Percentiles rank a stretch among this genome's conserved stretches.
These are phyloP conservation scores for Begonia peltatifolia DNA, from an alignment of 306 rosid genomes.

Conservation along the genomic window DNA sequence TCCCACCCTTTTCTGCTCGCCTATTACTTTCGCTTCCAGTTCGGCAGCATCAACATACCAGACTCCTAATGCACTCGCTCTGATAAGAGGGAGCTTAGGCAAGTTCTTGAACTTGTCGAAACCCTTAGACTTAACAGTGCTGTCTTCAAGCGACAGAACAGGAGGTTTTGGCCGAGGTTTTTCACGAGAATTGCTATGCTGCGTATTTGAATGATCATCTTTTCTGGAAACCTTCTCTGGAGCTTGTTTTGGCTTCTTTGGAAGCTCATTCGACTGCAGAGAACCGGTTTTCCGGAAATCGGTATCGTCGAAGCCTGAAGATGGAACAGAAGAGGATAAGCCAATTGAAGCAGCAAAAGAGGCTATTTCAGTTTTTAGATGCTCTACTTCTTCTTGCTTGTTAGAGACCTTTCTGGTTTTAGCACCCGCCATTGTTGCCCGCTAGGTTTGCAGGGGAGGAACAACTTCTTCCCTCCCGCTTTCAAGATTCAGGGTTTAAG, in stretches of 20 bases:
- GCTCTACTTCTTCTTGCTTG: conserved; percentile 30
- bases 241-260: conserved; percentile 18
- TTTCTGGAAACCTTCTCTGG: conserved; percentile 8
- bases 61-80: conserved; percentile 43
- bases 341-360: conserved; percentile 81
- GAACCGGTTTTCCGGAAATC: conserved; percentile 58
- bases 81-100: conserved; percentile 68
- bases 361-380: conserved; percentile 54
- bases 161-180: conserved; percentile 46
- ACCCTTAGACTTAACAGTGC: conserved; percentile 20
- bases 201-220: conserved; percentile 3
- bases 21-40: conserved; percentile 48
- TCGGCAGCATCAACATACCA: conserved; percentile 73
- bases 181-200: conserved; percentile 11
- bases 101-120: conserved; percentile 38
- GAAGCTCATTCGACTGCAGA: conserved; percentile 21
- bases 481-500: too few relatives aligned
- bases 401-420: conserved; percentile 25
- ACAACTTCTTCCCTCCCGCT: background rate
- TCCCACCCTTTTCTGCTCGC: conserved; percentile 41
- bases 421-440: conserved; percentile 42
- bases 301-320: conserved; percentile 81
- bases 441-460: background rate
- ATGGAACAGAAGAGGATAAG: conserved; percentile 35
- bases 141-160: conserved; percentile 32